Percentiles rank a stretch among this genome's conserved stretches.
phyloP scores from a whole-genome alignment of 208 protist genomes.

The Phytomonas francai region DNA sequence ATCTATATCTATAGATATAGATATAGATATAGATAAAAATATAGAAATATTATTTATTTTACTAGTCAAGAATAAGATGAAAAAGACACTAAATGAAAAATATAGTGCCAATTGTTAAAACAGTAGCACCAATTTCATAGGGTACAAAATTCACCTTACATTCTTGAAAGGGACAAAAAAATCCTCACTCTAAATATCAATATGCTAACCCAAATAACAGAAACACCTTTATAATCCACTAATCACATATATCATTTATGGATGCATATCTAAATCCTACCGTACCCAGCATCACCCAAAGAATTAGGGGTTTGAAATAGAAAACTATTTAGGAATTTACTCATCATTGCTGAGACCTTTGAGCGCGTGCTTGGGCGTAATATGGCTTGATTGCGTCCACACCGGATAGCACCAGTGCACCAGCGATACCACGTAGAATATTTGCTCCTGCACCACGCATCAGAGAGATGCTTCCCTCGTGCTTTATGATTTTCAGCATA shows the following conservation, averaged over 20 bases:
- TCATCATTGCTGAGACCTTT: slow-evolving; percentile 14
- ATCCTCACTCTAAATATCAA: not conserved
- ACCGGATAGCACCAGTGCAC: slow-evolving; percentile 66
- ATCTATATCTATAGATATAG: not conserved
- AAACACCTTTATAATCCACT: not conserved
- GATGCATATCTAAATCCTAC: not conserved
- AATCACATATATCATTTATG: not conserved
- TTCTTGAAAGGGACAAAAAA: not conserved
- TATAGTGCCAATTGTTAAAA: not conserved
- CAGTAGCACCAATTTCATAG: not conserved
- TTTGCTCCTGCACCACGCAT: slow-evolving; percentile 68
- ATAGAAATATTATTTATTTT: slow-evolving; percentile 1
- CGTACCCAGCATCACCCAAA: not conserved
- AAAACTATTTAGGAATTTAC: slow-evolving; percentile 5
- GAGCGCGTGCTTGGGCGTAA: slow-evolving; percentile 51
- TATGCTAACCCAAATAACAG: not conserved
- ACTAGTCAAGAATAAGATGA: slow-evolving; percentile 7
- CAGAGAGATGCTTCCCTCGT: slow-evolving; percentile 40
- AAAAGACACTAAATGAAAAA: slow-evolving; percentile 8
- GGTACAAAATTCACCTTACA: not conserved
- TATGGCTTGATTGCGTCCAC: slow-evolving; percentile 80
- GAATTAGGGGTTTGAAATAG: not conserved
- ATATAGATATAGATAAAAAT: slow-evolving; percentile 7
- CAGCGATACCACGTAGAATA: slow-evolving; percentile 73
- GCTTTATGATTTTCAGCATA: slow-evolving; percentile 48